These are phyloP conservation scores for Fusarium secorum DNA, from an alignment of 2,329 filamentous ascomycete species.

Conservation along the genomic window DNA sequence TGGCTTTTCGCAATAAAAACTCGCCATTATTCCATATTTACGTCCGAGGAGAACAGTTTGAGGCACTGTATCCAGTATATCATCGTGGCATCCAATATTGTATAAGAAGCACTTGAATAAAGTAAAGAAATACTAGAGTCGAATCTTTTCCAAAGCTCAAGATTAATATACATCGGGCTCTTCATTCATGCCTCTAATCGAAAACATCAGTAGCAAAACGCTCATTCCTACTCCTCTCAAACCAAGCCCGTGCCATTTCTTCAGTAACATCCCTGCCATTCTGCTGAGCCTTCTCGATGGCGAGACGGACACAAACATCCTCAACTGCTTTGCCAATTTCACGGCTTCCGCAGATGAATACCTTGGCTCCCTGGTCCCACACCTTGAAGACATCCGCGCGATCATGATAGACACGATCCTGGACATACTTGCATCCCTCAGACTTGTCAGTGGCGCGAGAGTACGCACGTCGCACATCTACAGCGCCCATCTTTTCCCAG, in stretches of 20 bases:
- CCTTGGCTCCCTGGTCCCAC: constrained; percentile 57
- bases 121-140: not conserved
- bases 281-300: constrained; percentile 43
- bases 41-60: not conserved
- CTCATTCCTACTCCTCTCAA: constrained; percentile 60
- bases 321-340: constrained; percentile 58
- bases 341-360: constrained; percentile 71
- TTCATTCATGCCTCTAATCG: constrained; percentile 49
- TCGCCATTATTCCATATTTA: not conserved
- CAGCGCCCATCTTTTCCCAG: constrained; percentile 61
- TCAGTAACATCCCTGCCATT: constrained; percentile 42
- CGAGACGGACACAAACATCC: constrained; percentile 49
- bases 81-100: not conserved
- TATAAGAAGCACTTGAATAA: not conserved
- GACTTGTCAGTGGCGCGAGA: constrained; percentile 51
- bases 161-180: not conserved
- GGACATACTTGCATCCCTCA: constrained; percentile 58
- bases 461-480: constrained; percentile 68
- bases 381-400: constrained; percentile 48
- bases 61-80: no score
- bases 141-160: not conserved
- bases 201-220: constrained; percentile 69
- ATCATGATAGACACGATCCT: constrained; percentile 53
- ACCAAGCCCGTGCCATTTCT: constrained; percentile 56
- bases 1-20: not conserved